phyloP scores from a whole-genome alignment of 2,329 filamentous ascomycete species.

The Pseudogymnoascus verrucosus region DNA sequence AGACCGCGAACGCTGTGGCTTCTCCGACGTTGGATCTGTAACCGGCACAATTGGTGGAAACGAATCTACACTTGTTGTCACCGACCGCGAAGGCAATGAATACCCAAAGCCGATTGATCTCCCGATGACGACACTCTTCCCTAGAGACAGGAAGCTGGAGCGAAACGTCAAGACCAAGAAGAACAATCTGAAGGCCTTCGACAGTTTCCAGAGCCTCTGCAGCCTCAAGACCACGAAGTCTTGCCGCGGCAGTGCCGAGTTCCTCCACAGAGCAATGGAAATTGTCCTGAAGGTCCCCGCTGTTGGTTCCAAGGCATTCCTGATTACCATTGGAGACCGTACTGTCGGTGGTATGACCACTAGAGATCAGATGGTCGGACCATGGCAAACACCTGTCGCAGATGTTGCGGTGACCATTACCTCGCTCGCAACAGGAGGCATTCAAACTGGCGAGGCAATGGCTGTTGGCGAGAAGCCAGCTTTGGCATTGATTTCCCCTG shows the following conservation, averaged over 20 bases:
- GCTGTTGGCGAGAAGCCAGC: conserved; percentile 90
- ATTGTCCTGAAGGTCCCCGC: conserved; percentile 77
- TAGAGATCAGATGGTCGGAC: conserved; percentile 91
- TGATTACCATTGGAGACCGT: conserved; percentile 93
- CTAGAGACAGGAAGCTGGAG: conserved; percentile 75
- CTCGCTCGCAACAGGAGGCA: conserved; percentile 58
- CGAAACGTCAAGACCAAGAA: conserved; percentile 64
- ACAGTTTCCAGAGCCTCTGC: conserved; percentile 53
- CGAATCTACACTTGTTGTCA: conserved; percentile 66
- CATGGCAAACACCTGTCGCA: conserved; percentile 89
- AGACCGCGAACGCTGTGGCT: conserved; percentile 81
- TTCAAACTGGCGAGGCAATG: conserved; percentile 88
- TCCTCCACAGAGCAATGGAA: conserved; percentile 60
- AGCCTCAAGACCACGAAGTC: conserved; percentile 32
- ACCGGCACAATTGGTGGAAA: conserved; percentile 53
- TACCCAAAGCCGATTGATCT: conserved; percentile 78
- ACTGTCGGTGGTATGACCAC: conserved; percentile 83
- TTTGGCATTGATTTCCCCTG: conserved; percentile 80
- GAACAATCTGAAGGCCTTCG: conserved; percentile 61
- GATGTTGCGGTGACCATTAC: conserved; percentile 91
- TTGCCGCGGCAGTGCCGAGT: conserved; percentile 37
- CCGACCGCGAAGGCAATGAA: conserved; percentile 68
- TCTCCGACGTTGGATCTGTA: conserved; percentile 81
- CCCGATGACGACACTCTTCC: conserved; percentile 82
- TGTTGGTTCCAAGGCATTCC: conserved; percentile 93